phyloP scores from a whole-genome alignment of 1,139 yeast genomes.

The Yamadazyma conglobata region DNA sequence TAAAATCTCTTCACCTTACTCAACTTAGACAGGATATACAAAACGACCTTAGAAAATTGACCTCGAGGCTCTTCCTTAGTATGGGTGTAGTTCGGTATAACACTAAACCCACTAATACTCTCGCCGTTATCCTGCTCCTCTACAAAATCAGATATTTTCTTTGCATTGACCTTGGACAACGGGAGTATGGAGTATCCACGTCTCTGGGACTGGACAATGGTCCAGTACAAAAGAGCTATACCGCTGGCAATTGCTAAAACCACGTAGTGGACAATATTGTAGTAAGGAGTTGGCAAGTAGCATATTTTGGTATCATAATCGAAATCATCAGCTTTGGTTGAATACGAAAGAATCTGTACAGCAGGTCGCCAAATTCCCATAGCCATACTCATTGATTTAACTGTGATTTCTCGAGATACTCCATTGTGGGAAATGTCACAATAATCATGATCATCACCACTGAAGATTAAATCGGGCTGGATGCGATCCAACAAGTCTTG shows the following conservation, averaged over 20 bases:
- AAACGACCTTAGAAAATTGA: neutral
- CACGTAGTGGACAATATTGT: conserved; percentile 38
- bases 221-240: conserved; percentile 27
- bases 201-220: conserved; percentile 24
- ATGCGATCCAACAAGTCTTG: conserved; percentile 27
- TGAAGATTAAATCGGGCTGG: conserved; percentile 40
- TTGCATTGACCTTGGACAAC: conserved; percentile 14
- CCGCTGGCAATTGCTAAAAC: conserved; percentile 35
- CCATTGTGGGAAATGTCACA: conserved; percentile 44
- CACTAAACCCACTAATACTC: neutral
- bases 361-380: conserved; percentile 57
- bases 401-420: conserved; percentile 42
- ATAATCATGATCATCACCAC: conserved; percentile 57
- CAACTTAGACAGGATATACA: too few species aligned
- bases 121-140: conserved; percentile 19
- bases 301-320: conserved; percentile 42
- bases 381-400: conserved; percentile 57
- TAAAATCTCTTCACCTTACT: conserved; percentile 14
- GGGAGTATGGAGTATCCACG: conserved; percentile 16
- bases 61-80: conserved; percentile 1
- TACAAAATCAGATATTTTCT: conserved; percentile 22
- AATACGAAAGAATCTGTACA: conserved; percentile 44
- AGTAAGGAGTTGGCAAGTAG: conserved; percentile 48
- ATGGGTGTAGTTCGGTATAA: conserved; percentile 3
- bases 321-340: conserved; percentile 19